Evolutionary conservation across 108 stramenopile genomes (phyloP), one percentile per base, ranked within the genome.

Genomic region (Nitzschia putrida): DNA sequence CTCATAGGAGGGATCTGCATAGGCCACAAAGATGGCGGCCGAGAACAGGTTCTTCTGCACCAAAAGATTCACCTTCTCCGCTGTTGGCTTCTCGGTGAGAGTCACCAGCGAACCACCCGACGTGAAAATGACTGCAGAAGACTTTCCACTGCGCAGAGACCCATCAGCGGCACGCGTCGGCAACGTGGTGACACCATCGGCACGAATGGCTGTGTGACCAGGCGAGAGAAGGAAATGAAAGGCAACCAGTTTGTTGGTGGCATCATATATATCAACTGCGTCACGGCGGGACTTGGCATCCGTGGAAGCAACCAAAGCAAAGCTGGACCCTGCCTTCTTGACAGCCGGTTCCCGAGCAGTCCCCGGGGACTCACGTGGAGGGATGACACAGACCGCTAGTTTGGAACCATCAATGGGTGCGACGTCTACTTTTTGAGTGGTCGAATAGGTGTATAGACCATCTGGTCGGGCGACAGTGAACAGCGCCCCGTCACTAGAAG

Each of bases 21-120:
- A 89, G 14, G 96, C 96, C 61, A 98, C 89, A 25, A 87, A 88
- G 42, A 98, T 94, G 25, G 98, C 98, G 37, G 95, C 88, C 23
- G 89, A 83, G 74, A 85, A 97, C 53, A 96, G 70, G 64, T 96
- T 91, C 71, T 93, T 92, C 61, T 90, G 85, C 8, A 87, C 84
- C 47, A 98, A 75, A 2, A 93, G 79, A 52, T 85, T 85, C 8
- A 98, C 87, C 69, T 98, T 98, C n/a, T 91, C 88, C 14, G 75
- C 45, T 6, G 94, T 97, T 25, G 64, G 68, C 74, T 90, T 93
- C 67, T 98, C 98, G 25, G 86, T 85, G 50, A 97, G 71, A 16
- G 91, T 81, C n/a, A 95, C 85, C 40, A 96, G 69, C 23, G 85
- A 83, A 13, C 94, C 90, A 40, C 93, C 93, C 58, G 85, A 88